Conservation (phyloP, 176 grass and related monocot species). For the Oropetium thomaeum region DNA sequence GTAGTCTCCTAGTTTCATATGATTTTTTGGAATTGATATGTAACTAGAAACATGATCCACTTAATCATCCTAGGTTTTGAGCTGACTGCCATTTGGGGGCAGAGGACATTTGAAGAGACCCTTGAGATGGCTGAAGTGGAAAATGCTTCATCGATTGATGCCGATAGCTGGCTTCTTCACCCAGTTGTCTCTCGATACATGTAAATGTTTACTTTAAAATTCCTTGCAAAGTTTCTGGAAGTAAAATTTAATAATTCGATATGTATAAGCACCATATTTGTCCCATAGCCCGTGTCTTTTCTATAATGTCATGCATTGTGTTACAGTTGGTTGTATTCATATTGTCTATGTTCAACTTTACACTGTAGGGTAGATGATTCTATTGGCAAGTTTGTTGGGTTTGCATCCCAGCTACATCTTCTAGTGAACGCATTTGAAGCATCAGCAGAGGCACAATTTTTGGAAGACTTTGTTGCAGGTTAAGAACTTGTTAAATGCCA, state of each 20-base stretch:
- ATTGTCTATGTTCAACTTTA: conserved; percentile 16
- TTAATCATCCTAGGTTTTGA: conserved; percentile 70
- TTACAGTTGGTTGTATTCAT: conserved; percentile 21
- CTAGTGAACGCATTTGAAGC: conserved; percentile 66
- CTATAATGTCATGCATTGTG: background rate
- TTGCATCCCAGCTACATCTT: conserved; percentile 86
- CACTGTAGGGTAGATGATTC: conserved; percentile 81
- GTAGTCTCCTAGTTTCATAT: no score
- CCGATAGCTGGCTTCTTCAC: conserved; percentile 81
- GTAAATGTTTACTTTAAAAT: conserved; percentile 42
- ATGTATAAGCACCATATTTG: conserved; percentile 1
- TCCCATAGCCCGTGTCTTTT: background rate
- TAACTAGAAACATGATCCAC: background rate
- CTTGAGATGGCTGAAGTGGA: conserved; percentile 98
- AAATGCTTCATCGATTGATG: conserved; percentile 90
- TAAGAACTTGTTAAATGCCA: conserved; percentile 36
- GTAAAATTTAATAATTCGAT: conserved; percentile 13
- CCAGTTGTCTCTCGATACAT: conserved; percentile 73
- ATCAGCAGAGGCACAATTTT: conserved; percentile 73
- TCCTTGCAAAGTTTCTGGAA: conserved; percentile 1
- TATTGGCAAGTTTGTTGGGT: conserved; percentile 88
- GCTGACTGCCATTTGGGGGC: conserved; percentile 70
- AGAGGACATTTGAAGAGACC: conserved; percentile 79
- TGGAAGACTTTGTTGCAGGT: conserved; percentile 97
- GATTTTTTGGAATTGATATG: conserved; percentile 20